Percentiles rank a stretch among this genome's conserved stretches.
phyloP scores from a whole-genome alignment of 345 rosid genomes.

The Eucalyptus regnans region DNA sequence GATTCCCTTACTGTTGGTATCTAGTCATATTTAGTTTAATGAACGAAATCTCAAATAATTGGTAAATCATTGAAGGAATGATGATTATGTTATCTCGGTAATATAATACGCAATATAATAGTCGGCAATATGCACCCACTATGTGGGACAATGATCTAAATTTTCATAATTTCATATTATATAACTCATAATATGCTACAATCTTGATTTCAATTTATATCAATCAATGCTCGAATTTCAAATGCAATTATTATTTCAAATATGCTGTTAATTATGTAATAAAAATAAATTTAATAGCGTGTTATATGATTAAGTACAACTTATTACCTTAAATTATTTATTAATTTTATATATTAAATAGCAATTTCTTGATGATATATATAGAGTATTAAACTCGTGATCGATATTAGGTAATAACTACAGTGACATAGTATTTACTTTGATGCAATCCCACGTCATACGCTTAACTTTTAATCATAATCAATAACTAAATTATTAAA shows the following conservation, averaged over 20 bases:
- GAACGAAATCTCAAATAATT: neutral
- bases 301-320: too few relatives aligned
- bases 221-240: too few relatives aligned
- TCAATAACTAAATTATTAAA: neutral
- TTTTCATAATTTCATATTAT: too few relatives aligned
- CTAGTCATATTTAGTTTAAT: neutral
- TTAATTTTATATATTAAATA: rapidly evolving
- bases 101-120: neutral
- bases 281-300: too few relatives aligned
- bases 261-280: too few relatives aligned
- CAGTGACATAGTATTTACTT: neutral
- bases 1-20: constrained; percentile 81
- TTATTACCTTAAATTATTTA: too few relatives aligned
- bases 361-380: too few relatives aligned
- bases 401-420: neutral
- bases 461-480: neutral
- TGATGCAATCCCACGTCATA: neutral
- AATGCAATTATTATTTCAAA: too few relatives aligned
- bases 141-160: too few relatives aligned
- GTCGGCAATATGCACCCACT: neutral
- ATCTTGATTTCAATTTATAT: too few relatives aligned
- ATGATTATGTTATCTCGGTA: neutral
- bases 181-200: too few relatives aligned
- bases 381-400: neutral
- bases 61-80: neutral